Percentiles rank a stretch among this genome's conserved stretches.
These are phyloP conservation scores for Beauveria brongniartii DNA, from an alignment of 2,329 filamentous ascomycete genomes.

Conservation along the genomic window DNA sequence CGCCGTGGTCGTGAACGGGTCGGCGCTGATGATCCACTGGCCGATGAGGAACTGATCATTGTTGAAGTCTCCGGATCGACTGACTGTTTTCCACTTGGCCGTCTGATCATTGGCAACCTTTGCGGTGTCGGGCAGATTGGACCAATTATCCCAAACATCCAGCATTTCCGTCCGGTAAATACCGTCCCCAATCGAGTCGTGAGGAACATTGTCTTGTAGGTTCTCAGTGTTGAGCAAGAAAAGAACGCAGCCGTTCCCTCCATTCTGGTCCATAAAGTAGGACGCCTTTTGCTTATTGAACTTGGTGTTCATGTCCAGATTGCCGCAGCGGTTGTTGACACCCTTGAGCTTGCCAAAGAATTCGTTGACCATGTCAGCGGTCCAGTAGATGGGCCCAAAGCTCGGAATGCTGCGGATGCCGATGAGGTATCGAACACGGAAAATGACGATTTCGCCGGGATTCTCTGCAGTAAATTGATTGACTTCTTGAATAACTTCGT, in stretches of 20 bases:
- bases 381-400: conserved; percentile 24
- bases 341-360: conserved; percentile 33
- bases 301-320: conserved; percentile 16
- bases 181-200: conserved; percentile 20
- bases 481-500: conserved; percentile 34
- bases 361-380: conserved; percentile 29
- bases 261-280: conserved; percentile 25
- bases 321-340: conserved; percentile 32
- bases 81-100: conserved; percentile 17
- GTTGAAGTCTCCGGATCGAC: conserved; percentile 14
- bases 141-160: conserved; percentile 23
- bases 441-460: conserved; percentile 36
- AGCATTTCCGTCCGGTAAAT: conserved; percentile 22
- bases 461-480: conserved; percentile 37
- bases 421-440: conserved; percentile 34
- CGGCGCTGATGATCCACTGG: conserved; percentile 25
- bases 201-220: conserved; percentile 15
- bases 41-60: conserved; percentile 21
- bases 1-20: conserved; percentile 19
- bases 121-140: conserved; percentile 20
- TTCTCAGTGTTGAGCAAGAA: conserved; percentile 21
- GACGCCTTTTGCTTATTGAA: conserved; percentile 20
- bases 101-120: conserved; percentile 17
- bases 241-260: conserved; percentile 25
- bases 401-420: conserved; percentile 30